Evolutionary conservation across 257 asterid species (phyloP).

Genomic region (Lithospermum erythrorhizon): DNA sequence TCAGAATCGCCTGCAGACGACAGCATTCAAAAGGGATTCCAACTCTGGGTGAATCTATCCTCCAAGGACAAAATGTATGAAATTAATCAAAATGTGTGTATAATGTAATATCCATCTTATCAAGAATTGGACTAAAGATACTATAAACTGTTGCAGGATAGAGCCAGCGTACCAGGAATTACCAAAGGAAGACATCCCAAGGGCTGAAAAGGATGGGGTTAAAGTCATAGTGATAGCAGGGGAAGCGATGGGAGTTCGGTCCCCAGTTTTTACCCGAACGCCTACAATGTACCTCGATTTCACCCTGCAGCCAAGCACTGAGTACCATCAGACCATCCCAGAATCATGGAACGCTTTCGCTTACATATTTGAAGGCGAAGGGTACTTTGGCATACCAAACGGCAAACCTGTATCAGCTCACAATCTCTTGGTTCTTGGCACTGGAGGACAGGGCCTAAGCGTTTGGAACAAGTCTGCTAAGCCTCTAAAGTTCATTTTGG

Average conservation of each 20-base stretch:
- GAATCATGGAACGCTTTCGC: constrained; percentile 72
- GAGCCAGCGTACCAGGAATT: constrained; percentile 85
- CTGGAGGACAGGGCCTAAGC: constrained; percentile 82
- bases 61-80: constrained; percentile 86
- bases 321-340: constrained; percentile 58
- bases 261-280: constrained; percentile 72
- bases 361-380: constrained; percentile 70
- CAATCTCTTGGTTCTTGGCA: constrained; percentile 61
- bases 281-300: constrained; percentile 90
- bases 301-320: constrained; percentile 39
- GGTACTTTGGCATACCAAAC: constrained; percentile 43
- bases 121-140: background rate
- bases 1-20: constrained; percentile 95
- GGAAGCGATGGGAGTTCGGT: constrained; percentile 78
- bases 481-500: constrained; percentile 54
- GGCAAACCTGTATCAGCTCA: constrained; percentile 44
- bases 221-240: constrained; percentile 75
- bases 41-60: constrained; percentile 86
- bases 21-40: constrained; percentile 63
- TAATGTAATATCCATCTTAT: background rate
- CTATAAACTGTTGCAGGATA: constrained; percentile 38
- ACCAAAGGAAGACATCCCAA: constrained; percentile 45
- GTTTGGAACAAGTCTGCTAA: constrained; percentile 60
- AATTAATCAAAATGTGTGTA: background rate
- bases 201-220: constrained; percentile 63